These are phyloP conservation scores for Apiospora pterosperma DNA, from an alignment of 2,329 filamentous ascomycete genomes.

Conservation along the genomic window DNA sequence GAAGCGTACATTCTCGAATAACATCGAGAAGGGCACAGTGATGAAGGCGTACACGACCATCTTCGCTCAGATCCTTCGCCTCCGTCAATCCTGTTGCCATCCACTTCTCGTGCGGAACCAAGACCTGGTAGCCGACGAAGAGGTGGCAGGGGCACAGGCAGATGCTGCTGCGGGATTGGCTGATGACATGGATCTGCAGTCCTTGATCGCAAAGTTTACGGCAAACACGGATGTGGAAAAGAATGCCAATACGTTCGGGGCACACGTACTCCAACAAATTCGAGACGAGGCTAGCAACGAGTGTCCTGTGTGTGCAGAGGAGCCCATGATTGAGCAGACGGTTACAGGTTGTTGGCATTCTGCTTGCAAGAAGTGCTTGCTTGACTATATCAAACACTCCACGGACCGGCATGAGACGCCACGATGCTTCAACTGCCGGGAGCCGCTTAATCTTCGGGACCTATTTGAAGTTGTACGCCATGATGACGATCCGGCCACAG, in stretches of 20 bases:
- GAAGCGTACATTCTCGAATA: constrained; percentile 79
- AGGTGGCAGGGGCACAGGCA: constrained; percentile 72
- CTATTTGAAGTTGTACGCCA: constrained; percentile 90
- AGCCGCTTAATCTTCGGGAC: constrained; percentile 75
- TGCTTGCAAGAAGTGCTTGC: constrained; percentile 89
- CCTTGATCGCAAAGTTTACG: constrained; percentile 81
- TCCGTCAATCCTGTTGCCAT: constrained; percentile 93
- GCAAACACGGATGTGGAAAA: constrained; percentile 59
- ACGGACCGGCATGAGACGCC: constrained; percentile 71
- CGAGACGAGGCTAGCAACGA: constrained; percentile 84
- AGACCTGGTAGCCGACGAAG: constrained; percentile 81
- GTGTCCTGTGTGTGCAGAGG: constrained; percentile 92
- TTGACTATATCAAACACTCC: constrained; percentile 86
- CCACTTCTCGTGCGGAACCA: constrained; percentile 85
- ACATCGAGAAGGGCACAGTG: constrained; percentile 86
- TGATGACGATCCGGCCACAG: constrained; percentile 53
- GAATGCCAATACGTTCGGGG: constrained; percentile 71
- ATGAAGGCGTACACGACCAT: constrained; percentile 97
- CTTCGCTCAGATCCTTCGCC: constrained; percentile 89
- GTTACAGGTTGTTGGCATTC: constrained; percentile 98
- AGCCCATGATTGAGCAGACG: constrained; percentile 90
- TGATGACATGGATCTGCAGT: constrained; percentile 93
- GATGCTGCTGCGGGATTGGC: constrained; percentile 78
- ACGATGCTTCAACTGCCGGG: constrained; percentile 87
- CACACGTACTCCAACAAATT: constrained; percentile 86